Percentiles rank a stretch among this genome's conserved stretches.
phyloP scores from a whole-genome alignment of 2,329 filamentous ascomycete species.

The Fusarium sp. region DNA sequence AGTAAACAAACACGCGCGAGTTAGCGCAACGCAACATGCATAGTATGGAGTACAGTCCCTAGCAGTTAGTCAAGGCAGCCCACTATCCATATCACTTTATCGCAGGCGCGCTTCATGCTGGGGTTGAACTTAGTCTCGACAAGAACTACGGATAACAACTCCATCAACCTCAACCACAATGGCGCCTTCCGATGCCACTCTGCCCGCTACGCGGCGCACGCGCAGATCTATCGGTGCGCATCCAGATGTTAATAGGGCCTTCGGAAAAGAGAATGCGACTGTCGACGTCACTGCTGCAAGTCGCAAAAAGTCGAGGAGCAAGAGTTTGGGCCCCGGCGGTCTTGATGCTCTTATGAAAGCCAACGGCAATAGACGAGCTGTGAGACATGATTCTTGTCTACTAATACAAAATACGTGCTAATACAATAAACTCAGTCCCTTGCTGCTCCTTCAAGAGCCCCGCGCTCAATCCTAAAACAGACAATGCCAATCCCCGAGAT shows the following conservation, averaged over 20 bases:
- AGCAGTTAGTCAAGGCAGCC: slow-evolving; percentile 17
- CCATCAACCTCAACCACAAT: slow-evolving; percentile 48
- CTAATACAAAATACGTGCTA: slow-evolving; percentile 31
- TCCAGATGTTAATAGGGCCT: slow-evolving; percentile 64
- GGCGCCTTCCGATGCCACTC: slow-evolving; percentile 59
- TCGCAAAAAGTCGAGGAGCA: slow-evolving; percentile 85
- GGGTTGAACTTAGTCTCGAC: slow-evolving; percentile 34
- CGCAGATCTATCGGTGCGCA: slow-evolving; percentile 79
- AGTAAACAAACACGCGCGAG: slow-evolving; percentile 59
- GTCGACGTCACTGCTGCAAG: slow-evolving; percentile 70
- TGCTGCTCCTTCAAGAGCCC: slow-evolving; percentile 64
- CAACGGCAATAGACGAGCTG: slow-evolving; percentile 83
- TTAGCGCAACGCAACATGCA: slow-evolving; percentile 13
- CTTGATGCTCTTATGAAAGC: slow-evolving; percentile 83
- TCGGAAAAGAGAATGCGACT: slow-evolving; percentile 84
- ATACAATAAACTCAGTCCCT: slow-evolving; percentile 62
- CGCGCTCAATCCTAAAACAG: slow-evolving; percentile 84
- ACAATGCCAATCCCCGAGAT: slow-evolving; percentile 78
- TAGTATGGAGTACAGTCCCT: background rate
- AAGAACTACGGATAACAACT: slow-evolving; percentile 27
- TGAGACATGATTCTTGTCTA: slow-evolving; percentile 58
- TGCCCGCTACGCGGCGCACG: slow-evolving; percentile 68
- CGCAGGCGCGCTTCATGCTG: slow-evolving; percentile 37
- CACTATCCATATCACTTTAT: slow-evolving; percentile 44
- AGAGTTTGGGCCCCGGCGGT: slow-evolving; percentile 94